phyloP scores from a whole-genome alignment of 768 basidiomycete species.

The Gymnopilus junonius region DNA sequence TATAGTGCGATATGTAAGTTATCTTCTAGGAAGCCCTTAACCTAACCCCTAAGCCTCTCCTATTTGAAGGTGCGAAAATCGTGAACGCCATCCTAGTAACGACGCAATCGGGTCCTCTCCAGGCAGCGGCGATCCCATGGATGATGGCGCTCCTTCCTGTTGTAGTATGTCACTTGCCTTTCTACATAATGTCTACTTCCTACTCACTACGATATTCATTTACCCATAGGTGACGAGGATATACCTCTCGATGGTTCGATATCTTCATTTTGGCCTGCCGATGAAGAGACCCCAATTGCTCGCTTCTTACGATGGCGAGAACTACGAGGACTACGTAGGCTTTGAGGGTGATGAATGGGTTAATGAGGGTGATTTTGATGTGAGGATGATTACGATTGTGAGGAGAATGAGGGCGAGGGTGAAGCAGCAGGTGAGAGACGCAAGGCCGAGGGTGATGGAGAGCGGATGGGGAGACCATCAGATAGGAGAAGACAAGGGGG shows the following conservation, averaged over 20 bases:
- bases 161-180: constrained; percentile 1
- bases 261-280: constrained; percentile 14
- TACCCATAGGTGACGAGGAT: constrained; percentile 13
- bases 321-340: constrained; percentile 1
- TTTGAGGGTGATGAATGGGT: not conserved
- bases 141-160: constrained; percentile 23
- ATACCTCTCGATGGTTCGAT: constrained; percentile 21
- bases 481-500: not conserved
- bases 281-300: constrained; percentile 7
- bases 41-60: too few relatives aligned
- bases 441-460: not conserved
- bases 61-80: constrained; percentile 9
- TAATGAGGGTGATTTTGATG: not conserved
- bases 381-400: not conserved
- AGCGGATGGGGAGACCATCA: not conserved
- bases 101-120: constrained; percentile 16
- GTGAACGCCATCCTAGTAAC: constrained; percentile 18
- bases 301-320: constrained; percentile 7
- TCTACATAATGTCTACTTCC: not conserved
- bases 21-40: not conserved
- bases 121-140: constrained; percentile 20
- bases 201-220: not conserved
- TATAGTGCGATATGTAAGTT: constrained; percentile 17
- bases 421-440: not conserved
- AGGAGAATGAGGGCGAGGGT: not conserved